Evolutionary conservation across 345 rosid genomes (phyloP).

Genomic region (Citrus australasica): DNA sequence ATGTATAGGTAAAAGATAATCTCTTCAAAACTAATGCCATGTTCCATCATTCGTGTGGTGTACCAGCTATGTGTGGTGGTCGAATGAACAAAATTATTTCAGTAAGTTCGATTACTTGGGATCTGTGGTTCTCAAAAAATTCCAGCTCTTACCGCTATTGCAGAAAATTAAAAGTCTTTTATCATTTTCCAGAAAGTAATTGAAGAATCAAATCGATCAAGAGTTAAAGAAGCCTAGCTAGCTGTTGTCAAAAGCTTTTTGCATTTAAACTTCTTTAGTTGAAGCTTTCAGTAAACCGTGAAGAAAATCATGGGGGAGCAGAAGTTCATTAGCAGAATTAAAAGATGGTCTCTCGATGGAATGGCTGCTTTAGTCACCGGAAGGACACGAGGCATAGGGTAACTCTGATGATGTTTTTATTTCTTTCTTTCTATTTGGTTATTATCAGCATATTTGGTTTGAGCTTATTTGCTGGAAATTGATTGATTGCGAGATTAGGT

Average conservation of each 20-base stretch:
- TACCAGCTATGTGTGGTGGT: no score
- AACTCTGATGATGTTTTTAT: not conserved
- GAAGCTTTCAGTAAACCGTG: not conserved
- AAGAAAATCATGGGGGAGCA: not conserved
- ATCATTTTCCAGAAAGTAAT: no score
- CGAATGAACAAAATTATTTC: no score
- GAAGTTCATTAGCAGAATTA: not conserved
- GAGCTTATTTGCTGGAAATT: not conserved
- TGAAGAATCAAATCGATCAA: no score
- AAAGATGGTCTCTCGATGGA: slow-evolving; percentile 25
- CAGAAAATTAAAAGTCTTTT: no score
- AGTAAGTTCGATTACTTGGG: not conserved
- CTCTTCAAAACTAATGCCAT: no score
- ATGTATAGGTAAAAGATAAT: no score
- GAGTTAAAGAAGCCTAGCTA: no score
- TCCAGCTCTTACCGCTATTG: no score
- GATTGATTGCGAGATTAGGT: not conserved
- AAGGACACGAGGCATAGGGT: slow-evolving; percentile 24
- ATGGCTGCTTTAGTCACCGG: slow-evolving; percentile 24
- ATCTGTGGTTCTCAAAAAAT: not conserved
- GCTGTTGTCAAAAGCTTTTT: no score
- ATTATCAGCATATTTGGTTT: not conserved
- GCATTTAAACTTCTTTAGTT: no score
- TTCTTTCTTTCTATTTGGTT: not conserved
- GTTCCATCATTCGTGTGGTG: no score